Evolutionary conservation across 2,329 filamentous ascomycete species (phyloP).

Genomic region (Cylindrodendrum hubeiense): DNA sequence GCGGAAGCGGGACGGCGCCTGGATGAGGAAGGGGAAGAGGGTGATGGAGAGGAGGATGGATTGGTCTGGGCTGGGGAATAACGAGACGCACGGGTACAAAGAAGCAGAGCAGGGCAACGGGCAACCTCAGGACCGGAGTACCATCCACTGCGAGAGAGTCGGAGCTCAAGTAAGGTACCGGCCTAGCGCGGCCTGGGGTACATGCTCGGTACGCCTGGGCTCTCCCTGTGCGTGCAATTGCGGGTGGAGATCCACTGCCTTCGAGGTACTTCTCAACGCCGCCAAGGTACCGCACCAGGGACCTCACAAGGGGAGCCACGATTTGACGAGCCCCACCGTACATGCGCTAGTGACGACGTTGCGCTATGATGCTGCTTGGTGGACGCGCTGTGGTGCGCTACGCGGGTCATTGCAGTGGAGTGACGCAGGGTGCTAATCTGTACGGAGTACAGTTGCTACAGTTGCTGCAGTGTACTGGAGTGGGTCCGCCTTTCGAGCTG

Average conservation of each 20-base stretch:
- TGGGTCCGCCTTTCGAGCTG: not conserved
- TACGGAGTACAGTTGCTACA: not conserved
- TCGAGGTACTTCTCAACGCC: constrained; percentile 1
- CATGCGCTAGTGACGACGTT: constrained; percentile 21
- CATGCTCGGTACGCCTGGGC: constrained; percentile 1
- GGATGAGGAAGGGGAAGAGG: constrained; percentile 9
- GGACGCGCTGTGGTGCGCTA: constrained; percentile 8
- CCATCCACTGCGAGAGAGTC: constrained; percentile 9
- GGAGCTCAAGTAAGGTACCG: constrained; percentile 27
- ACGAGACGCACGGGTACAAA: constrained; percentile 23
- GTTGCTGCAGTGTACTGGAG: not conserved
- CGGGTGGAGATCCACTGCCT: not conserved
- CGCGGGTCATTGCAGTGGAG: constrained; percentile 18
- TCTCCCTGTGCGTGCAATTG: not conserved
- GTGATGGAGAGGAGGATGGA: constrained; percentile 17
- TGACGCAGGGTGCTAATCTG: constrained; percentile 7
- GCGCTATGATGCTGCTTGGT: constrained; percentile 1
- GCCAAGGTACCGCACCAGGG: constrained; percentile 14
- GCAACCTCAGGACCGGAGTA: constrained; percentile 1
- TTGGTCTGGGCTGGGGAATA: constrained; percentile 23
- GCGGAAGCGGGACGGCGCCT: constrained; percentile 6
- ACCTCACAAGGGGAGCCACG: constrained; percentile 11
- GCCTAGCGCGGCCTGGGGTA: constrained; percentile 14
- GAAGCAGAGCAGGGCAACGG: constrained; percentile 23
- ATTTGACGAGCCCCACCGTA: constrained; percentile 7